Percentiles rank a stretch among this genome's conserved stretches.
phyloP scores from a whole-genome alignment of 176 grass and related monocot genomes.

The Aechmea fasciata region DNA sequence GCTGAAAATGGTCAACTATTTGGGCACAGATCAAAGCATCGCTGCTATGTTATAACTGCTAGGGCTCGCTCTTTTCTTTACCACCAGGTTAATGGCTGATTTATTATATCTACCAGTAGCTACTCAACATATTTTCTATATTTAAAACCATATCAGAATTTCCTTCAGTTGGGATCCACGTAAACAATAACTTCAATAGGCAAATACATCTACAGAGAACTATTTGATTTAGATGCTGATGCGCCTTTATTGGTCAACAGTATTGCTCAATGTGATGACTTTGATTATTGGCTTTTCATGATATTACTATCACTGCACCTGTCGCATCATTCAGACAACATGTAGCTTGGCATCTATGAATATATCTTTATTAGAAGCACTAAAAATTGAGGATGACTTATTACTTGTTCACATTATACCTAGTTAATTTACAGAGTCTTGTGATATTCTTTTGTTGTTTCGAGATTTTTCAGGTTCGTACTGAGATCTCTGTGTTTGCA shows the following conservation, averaged over 20 bases:
- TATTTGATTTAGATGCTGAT: too few relatives aligned
- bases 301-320: background rate
- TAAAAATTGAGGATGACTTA: background rate
- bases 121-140: too few relatives aligned
- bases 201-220: too few relatives aligned
- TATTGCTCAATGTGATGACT: too few relatives aligned
- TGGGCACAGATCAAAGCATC: constrained; percentile 61
- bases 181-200: too few relatives aligned
- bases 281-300: too few relatives aligned
- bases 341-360: background rate
- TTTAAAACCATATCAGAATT: too few relatives aligned
- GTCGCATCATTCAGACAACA: background rate
- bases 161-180: too few relatives aligned
- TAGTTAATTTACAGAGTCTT: background rate
- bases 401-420: background rate
- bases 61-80: constrained; percentile 88
- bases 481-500: constrained; percentile 34
- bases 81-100: constrained; percentile 53
- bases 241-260: too few relatives aligned
- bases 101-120: background rate
- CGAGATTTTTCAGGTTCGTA: constrained; percentile 1
- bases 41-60: constrained; percentile 83
- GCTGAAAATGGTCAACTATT: constrained; percentile 32
- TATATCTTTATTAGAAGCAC: too few relatives aligned
- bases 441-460: background rate